Evolutionary conservation across 148 eudicot species (phyloP).

Genomic region (Heliosperma pusillum): DNA sequence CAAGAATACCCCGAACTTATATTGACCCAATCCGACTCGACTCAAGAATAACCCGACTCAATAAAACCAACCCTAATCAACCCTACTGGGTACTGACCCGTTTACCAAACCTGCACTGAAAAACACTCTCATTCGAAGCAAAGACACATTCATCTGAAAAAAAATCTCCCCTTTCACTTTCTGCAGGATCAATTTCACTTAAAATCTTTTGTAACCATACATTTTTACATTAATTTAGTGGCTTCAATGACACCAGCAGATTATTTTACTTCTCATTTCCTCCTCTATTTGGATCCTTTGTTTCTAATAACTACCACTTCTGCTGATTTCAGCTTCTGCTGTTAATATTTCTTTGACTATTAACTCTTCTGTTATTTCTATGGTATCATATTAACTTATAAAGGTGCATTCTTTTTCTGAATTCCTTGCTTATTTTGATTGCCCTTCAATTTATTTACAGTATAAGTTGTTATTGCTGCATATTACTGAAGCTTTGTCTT

Average conservation of each 20-base stretch:
- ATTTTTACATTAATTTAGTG: constrained; percentile 23
- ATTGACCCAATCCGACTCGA: no score
- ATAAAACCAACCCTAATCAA: no score
- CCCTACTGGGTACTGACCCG: no score
- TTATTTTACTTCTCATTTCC: constrained; percentile 1
- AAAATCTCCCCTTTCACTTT: constrained; percentile 23
- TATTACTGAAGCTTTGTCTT: no score
- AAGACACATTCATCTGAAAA: neutral
- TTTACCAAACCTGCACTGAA: no score
- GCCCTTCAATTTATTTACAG: neutral
- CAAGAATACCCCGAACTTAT: no score
- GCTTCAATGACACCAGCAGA: constrained; percentile 22
- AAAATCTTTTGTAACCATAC: constrained; percentile 23
- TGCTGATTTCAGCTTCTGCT: neutral
- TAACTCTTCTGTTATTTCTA: neutral
- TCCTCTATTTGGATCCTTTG: neutral
- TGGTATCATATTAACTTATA: neutral
- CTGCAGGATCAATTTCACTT: constrained; percentile 4
- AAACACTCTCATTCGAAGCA: neutral
- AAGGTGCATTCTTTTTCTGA: constrained; percentile 21
- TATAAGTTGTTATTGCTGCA: no score
- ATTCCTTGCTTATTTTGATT: neutral
- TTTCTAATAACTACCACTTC: neutral
- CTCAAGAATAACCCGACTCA: no score
- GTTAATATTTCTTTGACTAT: constrained; percentile 16